Percentiles rank a stretch among this genome's conserved stretches.
Conservation (phyloP, 306 rosid species). For the Delonix regia region DNA sequence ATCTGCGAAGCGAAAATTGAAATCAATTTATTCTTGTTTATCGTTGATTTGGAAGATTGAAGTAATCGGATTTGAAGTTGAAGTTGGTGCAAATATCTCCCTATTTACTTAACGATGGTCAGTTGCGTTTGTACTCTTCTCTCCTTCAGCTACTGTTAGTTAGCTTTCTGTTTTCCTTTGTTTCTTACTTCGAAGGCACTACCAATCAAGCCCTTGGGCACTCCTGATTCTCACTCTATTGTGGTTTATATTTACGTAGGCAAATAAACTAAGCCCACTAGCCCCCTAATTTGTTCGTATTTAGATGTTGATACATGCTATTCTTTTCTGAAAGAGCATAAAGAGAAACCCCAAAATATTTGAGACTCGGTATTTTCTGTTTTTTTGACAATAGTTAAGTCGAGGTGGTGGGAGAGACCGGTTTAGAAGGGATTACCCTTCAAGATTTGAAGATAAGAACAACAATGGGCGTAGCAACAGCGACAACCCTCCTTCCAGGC, state of each 20-base stretch:
- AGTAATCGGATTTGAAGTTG: slow-evolving; percentile 2
- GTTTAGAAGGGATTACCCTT: slow-evolving; percentile 54
- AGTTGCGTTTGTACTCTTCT: slow-evolving; percentile 16
- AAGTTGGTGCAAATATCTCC: neutral
- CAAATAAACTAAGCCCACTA: neutral
- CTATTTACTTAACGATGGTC: slow-evolving; percentile 42
- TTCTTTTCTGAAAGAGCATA: slow-evolving; percentile 13
- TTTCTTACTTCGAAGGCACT: neutral
- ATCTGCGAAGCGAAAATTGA: slow-evolving; percentile 14
- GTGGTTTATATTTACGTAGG: neutral
- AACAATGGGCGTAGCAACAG: slow-evolving; percentile 44
- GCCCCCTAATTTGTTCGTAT: neutral
- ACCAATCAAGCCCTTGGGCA: neutral
- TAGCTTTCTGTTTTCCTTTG: neutral
- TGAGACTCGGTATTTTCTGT: slow-evolving; percentile 18
- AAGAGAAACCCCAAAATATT: neutral
- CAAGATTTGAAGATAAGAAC: slow-evolving; percentile 48
- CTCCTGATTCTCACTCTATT: slow-evolving; percentile 7
- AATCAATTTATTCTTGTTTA: neutral
- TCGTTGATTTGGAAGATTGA: neutral
- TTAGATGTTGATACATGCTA: neutral
- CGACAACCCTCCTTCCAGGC: slow-evolving; percentile 73
- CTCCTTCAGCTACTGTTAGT: neutral
- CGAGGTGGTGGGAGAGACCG: slow-evolving; percentile 55
- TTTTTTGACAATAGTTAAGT: slow-evolving; percentile 39